A percentile compares a stretch with the other conserved stretches of the same genome.
Evolutionary conservation across 768 basidiomycete genomes (phyloP).

Genomic region (Suillus discolor): DNA sequence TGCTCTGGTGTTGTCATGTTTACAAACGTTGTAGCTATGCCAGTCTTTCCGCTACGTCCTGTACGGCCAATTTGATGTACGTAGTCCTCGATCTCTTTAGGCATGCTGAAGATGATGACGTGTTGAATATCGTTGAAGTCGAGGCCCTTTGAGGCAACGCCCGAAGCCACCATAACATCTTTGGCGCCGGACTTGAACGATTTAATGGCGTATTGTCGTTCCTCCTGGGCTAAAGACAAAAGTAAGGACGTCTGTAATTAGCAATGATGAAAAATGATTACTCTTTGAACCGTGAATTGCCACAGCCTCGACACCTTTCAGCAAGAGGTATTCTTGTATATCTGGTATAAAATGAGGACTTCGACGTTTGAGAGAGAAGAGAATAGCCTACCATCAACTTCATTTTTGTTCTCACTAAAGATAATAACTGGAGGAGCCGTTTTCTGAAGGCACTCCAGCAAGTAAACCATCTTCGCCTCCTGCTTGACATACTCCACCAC

Average conservation of each 20-base stretch:
- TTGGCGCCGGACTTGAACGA: slow-evolving; percentile 97
- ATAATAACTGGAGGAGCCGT: slow-evolving; percentile 97
- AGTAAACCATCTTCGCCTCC: slow-evolving; percentile 99
- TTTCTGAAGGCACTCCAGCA: slow-evolving; percentile 96
- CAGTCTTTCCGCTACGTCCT: slow-evolving; percentile 96
- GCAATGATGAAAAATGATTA: slow-evolving; percentile 30
- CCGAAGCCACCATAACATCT: slow-evolving; percentile 99
- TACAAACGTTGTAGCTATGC: slow-evolving; percentile 98
- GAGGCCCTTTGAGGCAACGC: slow-evolving; percentile 96
- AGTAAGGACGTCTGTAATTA: slow-evolving; percentile 7
- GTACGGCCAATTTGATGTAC: slow-evolving; percentile 99
- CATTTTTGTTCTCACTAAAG: slow-evolving; percentile 99
- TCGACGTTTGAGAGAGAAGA: not conserved
- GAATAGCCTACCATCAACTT: slow-evolving; percentile 84
- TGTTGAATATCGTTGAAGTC: slow-evolving; percentile 99
- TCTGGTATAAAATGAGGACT: slow-evolving; percentile 49
- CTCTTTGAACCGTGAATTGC: slow-evolving; percentile 98
- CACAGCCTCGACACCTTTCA: slow-evolving; percentile 98
- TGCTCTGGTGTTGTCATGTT: slow-evolving; percentile 98
- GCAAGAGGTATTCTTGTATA: slow-evolving; percentile 94
- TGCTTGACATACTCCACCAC: slow-evolving; percentile 99
- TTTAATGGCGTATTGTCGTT: slow-evolving; percentile 98
- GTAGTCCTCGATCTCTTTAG: slow-evolving; percentile 99
- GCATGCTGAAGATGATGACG: slow-evolving; percentile 99
- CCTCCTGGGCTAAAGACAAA: slow-evolving; percentile 79